Evolutionary conservation across 495 filamentous ascomycete genomes (phyloP).

Genomic region (Neurospora sp.): DNA sequence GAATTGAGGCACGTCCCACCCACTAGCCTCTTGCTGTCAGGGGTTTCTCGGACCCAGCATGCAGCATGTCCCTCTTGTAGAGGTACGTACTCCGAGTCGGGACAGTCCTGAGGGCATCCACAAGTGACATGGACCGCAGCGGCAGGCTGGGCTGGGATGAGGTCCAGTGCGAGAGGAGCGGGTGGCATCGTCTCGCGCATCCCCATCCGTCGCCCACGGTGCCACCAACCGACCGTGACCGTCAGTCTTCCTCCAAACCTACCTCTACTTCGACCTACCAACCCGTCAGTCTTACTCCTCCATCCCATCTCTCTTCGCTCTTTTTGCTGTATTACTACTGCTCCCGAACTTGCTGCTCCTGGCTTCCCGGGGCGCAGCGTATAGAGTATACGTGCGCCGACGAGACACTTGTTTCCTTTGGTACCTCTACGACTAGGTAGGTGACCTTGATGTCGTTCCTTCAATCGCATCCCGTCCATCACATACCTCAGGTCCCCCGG

Average conservation of each 20-base stretch:
- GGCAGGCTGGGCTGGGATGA: neutral
- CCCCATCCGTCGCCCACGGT: neutral
- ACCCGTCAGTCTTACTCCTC: conserved; percentile 10
- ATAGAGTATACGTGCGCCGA: conserved; percentile 13
- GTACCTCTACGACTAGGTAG: conserved; percentile 4
- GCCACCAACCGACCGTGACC: conserved; percentile 4
- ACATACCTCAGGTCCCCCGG: neutral
- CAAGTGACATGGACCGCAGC: neutral
- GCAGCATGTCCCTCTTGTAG: neutral
- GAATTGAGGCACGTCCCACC: conserved; percentile 1
- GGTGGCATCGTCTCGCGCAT: neutral
- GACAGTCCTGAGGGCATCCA: neutral
- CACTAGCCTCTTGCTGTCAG: conserved; percentile 6
- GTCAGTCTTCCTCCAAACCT: conserved; percentile 17
- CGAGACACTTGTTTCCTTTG: conserved; percentile 11
- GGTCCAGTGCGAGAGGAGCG: neutral
- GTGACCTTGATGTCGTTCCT: neutral
- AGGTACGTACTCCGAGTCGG: neutral
- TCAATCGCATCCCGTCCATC: neutral
- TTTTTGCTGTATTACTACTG: conserved; percentile 22
- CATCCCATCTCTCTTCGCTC: conserved; percentile 21
- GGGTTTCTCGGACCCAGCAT: conserved; percentile 8
- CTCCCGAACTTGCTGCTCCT: conserved; percentile 24
- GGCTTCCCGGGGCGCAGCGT: conserved; percentile 28
- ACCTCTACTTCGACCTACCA: conserved; percentile 14